Evolutionary conservation across 2,329 filamentous ascomycete genomes (phyloP).

Genomic region (Pezicula rhizophila): DNA sequence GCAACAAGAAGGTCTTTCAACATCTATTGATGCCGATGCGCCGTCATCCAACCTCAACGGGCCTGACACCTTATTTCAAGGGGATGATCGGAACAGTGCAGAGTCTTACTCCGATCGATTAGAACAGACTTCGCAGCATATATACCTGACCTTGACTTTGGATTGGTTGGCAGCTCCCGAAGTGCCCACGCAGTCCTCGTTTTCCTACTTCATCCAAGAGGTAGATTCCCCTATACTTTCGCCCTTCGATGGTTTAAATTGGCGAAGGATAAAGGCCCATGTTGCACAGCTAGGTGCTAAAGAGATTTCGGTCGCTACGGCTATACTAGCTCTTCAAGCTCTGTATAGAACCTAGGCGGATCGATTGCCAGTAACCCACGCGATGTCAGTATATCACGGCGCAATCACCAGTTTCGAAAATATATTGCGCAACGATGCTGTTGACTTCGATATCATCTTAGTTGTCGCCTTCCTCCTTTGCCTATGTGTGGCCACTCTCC

Average conservation of each 20-base stretch:
- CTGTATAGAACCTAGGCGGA: slow-evolving; percentile 9
- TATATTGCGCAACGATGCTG: not conserved
- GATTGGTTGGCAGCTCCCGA: slow-evolving; percentile 9
- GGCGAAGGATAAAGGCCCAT: slow-evolving; percentile 9
- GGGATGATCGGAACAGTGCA: not conserved
- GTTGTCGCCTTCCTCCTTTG: slow-evolving; percentile 11
- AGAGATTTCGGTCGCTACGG: slow-evolving; percentile 2
- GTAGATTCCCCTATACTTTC: slow-evolving; percentile 16
- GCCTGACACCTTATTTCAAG: not conserved
- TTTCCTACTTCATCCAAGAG: slow-evolving; percentile 11
- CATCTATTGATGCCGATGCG: not conserved
- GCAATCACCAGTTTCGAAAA: not conserved
- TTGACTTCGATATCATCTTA: slow-evolving; percentile 6
- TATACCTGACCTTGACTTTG: slow-evolving; percentile 17
- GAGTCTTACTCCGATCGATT: not conserved
- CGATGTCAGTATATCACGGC: not conserved
- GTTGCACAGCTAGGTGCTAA: slow-evolving; percentile 5
- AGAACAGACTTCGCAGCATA: slow-evolving; percentile 10
- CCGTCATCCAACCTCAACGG: not conserved
- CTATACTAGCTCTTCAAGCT: slow-evolving; percentile 8
- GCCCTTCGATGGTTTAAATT: slow-evolving; percentile 14
- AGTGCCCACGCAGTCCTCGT: slow-evolving; percentile 3
- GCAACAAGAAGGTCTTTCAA: not conserved
- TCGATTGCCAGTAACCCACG: not conserved
- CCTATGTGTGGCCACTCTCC: slow-evolving; percentile 7